Percentiles rank a stretch among this genome's conserved stretches.
Conservation (phyloP, 2,329 filamentous ascomycete species). For the Lasiodiplodia citricola region DNA sequence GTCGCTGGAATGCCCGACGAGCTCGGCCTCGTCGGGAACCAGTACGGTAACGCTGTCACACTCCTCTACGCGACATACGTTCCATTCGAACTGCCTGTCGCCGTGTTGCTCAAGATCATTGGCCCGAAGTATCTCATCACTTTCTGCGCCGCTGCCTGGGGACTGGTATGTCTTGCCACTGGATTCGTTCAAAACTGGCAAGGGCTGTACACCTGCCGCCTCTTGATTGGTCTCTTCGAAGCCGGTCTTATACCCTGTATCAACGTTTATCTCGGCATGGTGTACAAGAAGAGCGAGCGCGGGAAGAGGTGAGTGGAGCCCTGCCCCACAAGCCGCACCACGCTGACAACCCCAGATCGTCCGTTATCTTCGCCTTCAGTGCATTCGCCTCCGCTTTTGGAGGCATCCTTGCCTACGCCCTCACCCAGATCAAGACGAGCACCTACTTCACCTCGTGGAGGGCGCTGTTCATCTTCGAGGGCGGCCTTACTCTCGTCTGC, state of each 20-base stretch:
- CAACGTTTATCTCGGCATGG: constrained; percentile 26
- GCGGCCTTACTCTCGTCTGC: constrained; percentile 5
- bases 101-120: constrained; percentile 65
- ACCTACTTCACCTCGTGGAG: constrained; percentile 45
- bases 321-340: constrained; percentile 63
- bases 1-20: constrained; percentile 34
- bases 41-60: constrained; percentile 50
- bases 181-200: constrained; percentile 54
- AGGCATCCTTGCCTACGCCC: constrained; percentile 62
- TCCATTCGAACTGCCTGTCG: constrained; percentile 59
- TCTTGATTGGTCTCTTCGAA: constrained; percentile 51
- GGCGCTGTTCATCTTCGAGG: constrained; percentile 45
- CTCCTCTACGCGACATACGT: constrained; percentile 65
- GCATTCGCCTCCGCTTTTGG: constrained; percentile 66
- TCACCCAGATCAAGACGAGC: constrained; percentile 67
- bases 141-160: constrained; percentile 58
- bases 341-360: constrained; percentile 19
- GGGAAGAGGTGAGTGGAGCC: constrained; percentile 56
- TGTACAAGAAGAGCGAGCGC: constrained; percentile 25
- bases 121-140: constrained; percentile 52
- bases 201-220: constrained; percentile 51
- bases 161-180: constrained; percentile 57
- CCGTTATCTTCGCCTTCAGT: constrained; percentile 58
- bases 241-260: constrained; percentile 33
- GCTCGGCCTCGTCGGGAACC: constrained; percentile 12